A percentile compares a stretch with the other conserved stretches of the same genome.
These are phyloP conservation scores for Isochrysis galbana DNA, from an alignment of 78 protist species.

Conservation along the genomic window DNA sequence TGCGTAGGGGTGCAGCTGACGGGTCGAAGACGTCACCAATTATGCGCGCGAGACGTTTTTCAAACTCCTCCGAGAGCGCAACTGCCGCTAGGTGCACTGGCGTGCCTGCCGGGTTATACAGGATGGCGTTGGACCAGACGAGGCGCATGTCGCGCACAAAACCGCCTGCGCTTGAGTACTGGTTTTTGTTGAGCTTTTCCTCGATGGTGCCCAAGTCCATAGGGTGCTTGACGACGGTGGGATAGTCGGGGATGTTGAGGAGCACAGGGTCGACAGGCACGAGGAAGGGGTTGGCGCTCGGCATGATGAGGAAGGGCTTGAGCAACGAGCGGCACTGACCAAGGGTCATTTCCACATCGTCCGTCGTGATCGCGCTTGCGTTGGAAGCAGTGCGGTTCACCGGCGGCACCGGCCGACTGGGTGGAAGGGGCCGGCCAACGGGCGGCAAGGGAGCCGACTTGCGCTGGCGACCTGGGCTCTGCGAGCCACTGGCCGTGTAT, in stretches of 20 bases:
- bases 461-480: neutral
- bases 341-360: neutral
- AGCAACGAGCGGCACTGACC: neutral
- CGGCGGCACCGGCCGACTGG: too few species aligned
- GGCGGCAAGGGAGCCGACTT: neutral
- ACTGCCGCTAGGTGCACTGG: neutral
- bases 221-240: neutral
- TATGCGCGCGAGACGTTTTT: neutral
- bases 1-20: neutral
- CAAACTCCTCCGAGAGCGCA: neutral
- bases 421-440: too few species aligned
- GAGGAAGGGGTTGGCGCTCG: neutral
- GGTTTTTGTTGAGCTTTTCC: neutral
- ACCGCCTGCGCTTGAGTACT: neutral
- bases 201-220: slow-evolving; percentile 39
- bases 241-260: slow-evolving; percentile 21
- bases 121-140: neutral
- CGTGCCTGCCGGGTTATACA: neutral
- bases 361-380: neutral
- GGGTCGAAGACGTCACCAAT: neutral
- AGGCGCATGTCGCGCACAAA: slow-evolving; percentile 4
- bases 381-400: neutral
- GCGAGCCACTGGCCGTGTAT: neutral
- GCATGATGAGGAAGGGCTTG: neutral
- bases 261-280: slow-evolving; percentile 28